phyloP scores from a whole-genome alignment of 768 basidiomycete species.

The Hygrocybe punicea region DNA sequence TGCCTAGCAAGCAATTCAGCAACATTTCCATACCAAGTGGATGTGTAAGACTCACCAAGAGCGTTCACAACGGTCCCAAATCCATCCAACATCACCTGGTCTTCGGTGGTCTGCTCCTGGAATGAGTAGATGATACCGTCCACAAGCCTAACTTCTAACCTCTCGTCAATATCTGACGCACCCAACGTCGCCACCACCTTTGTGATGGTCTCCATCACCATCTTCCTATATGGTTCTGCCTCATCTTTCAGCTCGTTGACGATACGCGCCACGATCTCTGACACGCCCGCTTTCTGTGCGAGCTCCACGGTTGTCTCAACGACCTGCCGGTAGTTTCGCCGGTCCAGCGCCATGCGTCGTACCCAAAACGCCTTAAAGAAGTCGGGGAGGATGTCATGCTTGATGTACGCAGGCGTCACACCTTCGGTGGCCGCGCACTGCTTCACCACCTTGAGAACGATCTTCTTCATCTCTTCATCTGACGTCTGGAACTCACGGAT shows the following conservation, averaged over 20 bases:
- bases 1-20: constrained; percentile 24
- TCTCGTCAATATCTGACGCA: constrained; percentile 96
- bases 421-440: constrained; percentile 99
- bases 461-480: constrained; percentile 99
- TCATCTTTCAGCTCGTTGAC: constrained; percentile 91
- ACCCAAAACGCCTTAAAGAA: constrained; percentile 99
- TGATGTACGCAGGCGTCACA: constrained; percentile 93
- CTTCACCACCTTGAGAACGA: constrained; percentile 97
- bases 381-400: constrained; percentile 95
- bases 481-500: constrained; percentile 99
- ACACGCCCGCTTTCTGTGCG: constrained; percentile 93
- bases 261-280: constrained; percentile 88
- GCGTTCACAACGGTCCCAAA: constrained; percentile 98
- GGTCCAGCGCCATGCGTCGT: constrained; percentile 93
- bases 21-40: neutral
- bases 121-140: constrained; percentile 99
- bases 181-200: constrained; percentile 92
- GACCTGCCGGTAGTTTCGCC: constrained; percentile 93
- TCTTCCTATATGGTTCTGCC: constrained; percentile 91
- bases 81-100: constrained; percentile 98
- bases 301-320: constrained; percentile 99
- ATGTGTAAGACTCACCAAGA: constrained; percentile 47
- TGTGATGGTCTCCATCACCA: constrained; percentile 99
- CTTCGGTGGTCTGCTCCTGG: constrained; percentile 99
- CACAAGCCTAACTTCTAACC: constrained; percentile 88